Evolutionary conservation across 2,329 filamentous ascomycete genomes (phyloP), one percentile per base, ranked within the genome.

Genomic region (Thielaviopsis euricoi): DNA sequence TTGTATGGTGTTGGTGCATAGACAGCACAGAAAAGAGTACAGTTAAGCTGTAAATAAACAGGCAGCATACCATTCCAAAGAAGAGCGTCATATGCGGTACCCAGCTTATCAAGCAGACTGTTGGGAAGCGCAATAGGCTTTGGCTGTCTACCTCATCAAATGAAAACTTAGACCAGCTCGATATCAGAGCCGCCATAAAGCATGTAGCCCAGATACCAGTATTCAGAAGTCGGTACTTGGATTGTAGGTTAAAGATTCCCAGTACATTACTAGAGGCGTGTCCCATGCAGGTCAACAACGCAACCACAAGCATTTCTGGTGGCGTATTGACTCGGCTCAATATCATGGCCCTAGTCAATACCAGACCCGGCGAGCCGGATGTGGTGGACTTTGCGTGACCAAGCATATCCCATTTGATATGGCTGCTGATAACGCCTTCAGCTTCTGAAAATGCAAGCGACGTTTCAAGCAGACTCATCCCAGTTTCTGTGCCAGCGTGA

Each of bases 391-490:
- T 74, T 57, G 77, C 67, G 62, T 75, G 65, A 87, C 85, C 33
- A 4, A 58, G 53, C 0, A 81, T 65, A 0, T 84, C 82, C 69
- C 89, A 81, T 13, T 85, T 85, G 15, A 95, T 78, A 55, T 89
- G 86, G 63, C 84, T 87, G 64, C 83, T 84, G 52, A 96, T 83
- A 62, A 90, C 86, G 29, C 87, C 85, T 68, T 98, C 93, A 9
- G 91, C 91, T 70, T 98, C 93, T 12, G 91, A 89, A 71, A 97
- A 98, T 2, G 91, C 91, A 9, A 98, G 76, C 0, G 90, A 96
- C 66, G 96, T 90, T 68, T 98, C 93, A 65, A 97, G 95, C 1
- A 96, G 79, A 0, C 90, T 95, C 87, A 97, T 95, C 19, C 89
- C 90, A 1, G 89, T 94, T 71, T 97, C 93, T 0, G 87, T 85